phyloP scores from a whole-genome alignment of 1,284 basidiomycete genomes.

The Rhizoctonia solani region DNA sequence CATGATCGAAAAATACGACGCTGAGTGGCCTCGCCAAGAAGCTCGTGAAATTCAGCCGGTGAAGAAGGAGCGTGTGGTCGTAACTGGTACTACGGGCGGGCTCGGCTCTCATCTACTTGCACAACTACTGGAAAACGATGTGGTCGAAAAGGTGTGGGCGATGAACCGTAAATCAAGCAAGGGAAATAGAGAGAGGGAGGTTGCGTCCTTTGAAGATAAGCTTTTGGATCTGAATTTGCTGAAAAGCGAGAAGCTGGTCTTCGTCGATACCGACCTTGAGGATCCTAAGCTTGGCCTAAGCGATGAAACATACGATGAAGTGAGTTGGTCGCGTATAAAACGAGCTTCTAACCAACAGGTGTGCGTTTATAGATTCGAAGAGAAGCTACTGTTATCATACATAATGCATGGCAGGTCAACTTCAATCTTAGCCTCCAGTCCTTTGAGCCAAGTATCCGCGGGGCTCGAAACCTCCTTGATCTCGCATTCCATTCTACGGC shows the following conservation, averaged over 20 bases:
- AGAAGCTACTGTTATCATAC: constrained; percentile 47
- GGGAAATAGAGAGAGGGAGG: constrained; percentile 22
- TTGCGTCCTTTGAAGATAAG: constrained; percentile 27
- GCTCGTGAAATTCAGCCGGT: background rate
- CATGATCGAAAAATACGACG: constrained; percentile 9
- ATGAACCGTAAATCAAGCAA: constrained; percentile 25
- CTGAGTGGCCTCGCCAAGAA: background rate
- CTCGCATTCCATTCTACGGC: constrained; percentile 31
- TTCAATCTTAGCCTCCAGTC: constrained; percentile 36
- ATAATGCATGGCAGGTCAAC: constrained; percentile 45
- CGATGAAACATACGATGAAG: constrained; percentile 41
- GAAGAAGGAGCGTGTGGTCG: constrained; percentile 39
- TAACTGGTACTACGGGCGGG: constrained; percentile 48
- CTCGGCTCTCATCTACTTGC: constrained; percentile 45
- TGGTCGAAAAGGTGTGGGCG: constrained; percentile 35
- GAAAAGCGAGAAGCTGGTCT: constrained; percentile 26
- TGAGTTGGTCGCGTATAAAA: constrained; percentile 32
- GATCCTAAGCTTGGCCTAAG: constrained; percentile 41
- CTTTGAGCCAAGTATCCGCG: constrained; percentile 35
- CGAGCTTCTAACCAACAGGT: background rate
- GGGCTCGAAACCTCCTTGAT: constrained; percentile 32
- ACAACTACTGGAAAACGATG: constrained; percentile 38
- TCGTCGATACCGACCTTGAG: constrained; percentile 42
- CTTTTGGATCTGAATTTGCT: constrained; percentile 7
- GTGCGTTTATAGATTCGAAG: constrained; percentile 1